Evolutionary conservation across 768 basidiomycete species (phyloP), one percentile per base, ranked within the genome.

Genomic region (Agaricus subrufescens): DNA sequence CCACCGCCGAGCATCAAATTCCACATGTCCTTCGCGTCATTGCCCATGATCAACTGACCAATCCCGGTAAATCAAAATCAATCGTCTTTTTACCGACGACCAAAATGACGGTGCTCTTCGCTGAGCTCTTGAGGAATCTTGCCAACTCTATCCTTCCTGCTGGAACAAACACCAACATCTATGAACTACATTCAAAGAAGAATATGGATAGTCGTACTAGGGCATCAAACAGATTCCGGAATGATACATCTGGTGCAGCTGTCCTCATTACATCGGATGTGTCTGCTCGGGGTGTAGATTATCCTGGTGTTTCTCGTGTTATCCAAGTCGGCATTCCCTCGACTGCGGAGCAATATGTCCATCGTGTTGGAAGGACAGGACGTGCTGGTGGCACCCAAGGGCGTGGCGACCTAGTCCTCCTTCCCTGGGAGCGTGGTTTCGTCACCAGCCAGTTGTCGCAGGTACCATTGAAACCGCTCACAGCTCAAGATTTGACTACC

Each of bases 251-350:
- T 1, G 75, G 75, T 4, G 79, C 85, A 0, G 74, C 81, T 2
- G 73, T 97, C 30, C 80, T 96, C 50, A 76, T 97, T 61, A 89
- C 86, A 3, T 94, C 92, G 1, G 94, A 96, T 61, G 85, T 96
- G 4, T 94, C 91, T 29, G 91, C 92, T 23, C 83, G 92, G 56
- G 91, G 91, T 14, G 81, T 95, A 45, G 91, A 96, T 68, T 96
- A 95, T 67, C 92, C 92, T 7, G 84, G 82, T 19, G 89, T 94
- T 23, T 91, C 91, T 0, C 85, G 94, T 39, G 89, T 95, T 58
- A 88, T 98, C 60, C 97, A 98, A 68, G 76, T 99, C 50, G 94
- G 96, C 50, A 75, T 89, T 6, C 94, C 96, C 2, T 67, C 71
- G 5, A 75, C 71, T 1, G 69, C 80, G 9, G 87, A 92, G 23